Conservation (phyloP, 2,329 filamentous ascomycete genomes). For the Cytospora chrysosperma region DNA sequence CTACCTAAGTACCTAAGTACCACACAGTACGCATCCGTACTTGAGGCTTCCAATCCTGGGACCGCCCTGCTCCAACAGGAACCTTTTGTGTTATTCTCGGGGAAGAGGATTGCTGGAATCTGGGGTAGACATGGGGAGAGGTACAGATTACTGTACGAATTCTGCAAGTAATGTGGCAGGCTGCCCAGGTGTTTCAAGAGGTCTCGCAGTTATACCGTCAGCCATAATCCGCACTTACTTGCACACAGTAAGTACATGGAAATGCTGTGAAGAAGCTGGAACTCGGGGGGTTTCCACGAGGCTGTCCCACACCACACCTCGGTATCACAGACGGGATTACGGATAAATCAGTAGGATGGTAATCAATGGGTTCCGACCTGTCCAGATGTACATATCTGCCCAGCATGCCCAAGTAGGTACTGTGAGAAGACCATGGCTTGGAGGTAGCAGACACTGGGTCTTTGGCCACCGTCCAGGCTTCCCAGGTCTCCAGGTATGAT, state of each 20-base stretch:
- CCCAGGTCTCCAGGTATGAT: not conserved
- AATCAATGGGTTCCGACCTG: not conserved
- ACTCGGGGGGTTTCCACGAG: conserved; percentile 3
- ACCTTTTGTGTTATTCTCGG: conserved; percentile 7
- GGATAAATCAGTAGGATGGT: not conserved
- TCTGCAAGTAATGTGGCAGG: not conserved
- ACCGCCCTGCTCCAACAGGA: not conserved
- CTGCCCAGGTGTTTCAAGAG: not conserved
- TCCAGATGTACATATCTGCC: too few relatives aligned
- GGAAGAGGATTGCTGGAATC: conserved; percentile 3
- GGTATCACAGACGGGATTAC: conserved; percentile 8
- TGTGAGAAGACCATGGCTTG: not conserved
- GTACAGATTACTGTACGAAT: conserved; percentile 1
- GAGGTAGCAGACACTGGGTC: not conserved
- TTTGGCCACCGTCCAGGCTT: not conserved
- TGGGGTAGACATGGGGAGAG: conserved; percentile 8
- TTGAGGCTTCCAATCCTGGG: not conserved
- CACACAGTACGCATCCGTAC: not conserved
- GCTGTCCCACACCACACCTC: conserved; percentile 10
- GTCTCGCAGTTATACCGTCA: not conserved
- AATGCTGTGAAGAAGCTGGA: conserved; percentile 14
- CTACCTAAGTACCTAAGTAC: not conserved
- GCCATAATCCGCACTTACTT: not conserved
- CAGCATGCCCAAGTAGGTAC: too few relatives aligned
- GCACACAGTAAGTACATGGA: conserved; percentile 3